These are phyloP conservation scores for Euphorbia schlechtendalii DNA, from an alignment of 441 rosid species.

Conservation along the genomic window DNA sequence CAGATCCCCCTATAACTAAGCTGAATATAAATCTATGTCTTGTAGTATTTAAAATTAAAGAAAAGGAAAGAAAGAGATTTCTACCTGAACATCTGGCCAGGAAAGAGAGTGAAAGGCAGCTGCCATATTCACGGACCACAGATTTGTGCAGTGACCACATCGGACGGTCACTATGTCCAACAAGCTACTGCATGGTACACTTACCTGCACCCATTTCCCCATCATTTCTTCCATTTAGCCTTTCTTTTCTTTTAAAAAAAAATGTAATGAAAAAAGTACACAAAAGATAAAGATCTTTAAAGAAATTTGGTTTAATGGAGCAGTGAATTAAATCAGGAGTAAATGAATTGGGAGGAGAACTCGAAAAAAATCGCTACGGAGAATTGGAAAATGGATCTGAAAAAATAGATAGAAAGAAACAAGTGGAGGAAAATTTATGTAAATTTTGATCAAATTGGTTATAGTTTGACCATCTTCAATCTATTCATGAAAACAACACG, in stretches of 20 bases:
- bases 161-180: slow-evolving; percentile 83
- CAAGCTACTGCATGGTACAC: slow-evolving; percentile 86
- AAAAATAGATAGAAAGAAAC: no score
- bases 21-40: no score
- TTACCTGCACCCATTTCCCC: slow-evolving; percentile 45
- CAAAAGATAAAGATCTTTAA: no score
- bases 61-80: background rate
- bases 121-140: slow-evolving; percentile 95
- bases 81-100: slow-evolving; percentile 74
- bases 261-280: no score
- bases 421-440: slow-evolving; percentile 6
- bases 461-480: slow-evolving; percentile 19
- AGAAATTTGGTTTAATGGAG: no score
- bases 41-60: no score
- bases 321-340: no score
- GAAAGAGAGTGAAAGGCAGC: slow-evolving; percentile 81
- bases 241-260: background rate
- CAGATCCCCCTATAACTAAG: slow-evolving; percentile 14
- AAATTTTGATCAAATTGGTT: slow-evolving; percentile 27
- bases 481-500: slow-evolving; percentile 12
- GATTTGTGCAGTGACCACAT: slow-evolving; percentile 93
- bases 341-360: no score
- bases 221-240: background rate
- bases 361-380: no score
- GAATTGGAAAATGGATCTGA: no score